Evolutionary conservation across 2,329 filamentous ascomycete species (phyloP), one percentile per base, ranked within the genome.

Genomic region (Pyrenophora teres): DNA sequence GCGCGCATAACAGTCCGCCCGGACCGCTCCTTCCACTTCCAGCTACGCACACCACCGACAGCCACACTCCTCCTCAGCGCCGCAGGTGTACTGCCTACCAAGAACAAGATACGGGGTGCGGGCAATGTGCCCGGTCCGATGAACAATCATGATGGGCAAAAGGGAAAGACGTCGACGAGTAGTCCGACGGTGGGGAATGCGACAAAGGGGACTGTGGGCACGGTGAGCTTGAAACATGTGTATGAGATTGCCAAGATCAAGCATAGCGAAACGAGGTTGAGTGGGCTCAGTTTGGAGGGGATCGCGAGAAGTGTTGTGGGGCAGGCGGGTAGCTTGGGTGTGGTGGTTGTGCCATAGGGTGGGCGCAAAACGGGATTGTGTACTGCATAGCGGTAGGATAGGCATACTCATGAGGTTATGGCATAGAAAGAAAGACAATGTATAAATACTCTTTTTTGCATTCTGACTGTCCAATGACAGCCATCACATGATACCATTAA

Each of bases 241-340:
- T 97, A 92, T 77, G 93, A 97, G 78, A 97, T 99, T 75, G 94
- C 94, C 60, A 92, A 90, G 81, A 95, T 99, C 70, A 99, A 99
- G 83, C 88, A 76, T 47, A 60, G 62, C 2, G 78, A 81, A 74
- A 68, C 64, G 35, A 66, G 78, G 50, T 59, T 81, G 59, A 70
- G 64, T 70, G 87, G 88, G 0, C 89, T 92, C 87, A 92, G 87
- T 59, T 83, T 96, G 30, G 91, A 97, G 76, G 92, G 89, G 0
- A 73, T 97, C 67, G 80, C 86, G 21, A 83, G 89, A 59, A 93
- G 92, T 18, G 90, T 92, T 23, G 65, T 78, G 38, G 83, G 76
- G 50, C 78, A 81, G 71, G 78, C 78, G 46, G 78, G 71, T 46
- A 80, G 78, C 62, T 73, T 80, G 52, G 78, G 78, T 2, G 75